A percentile compares a stretch with the other conserved stretches of the same genome.
phyloP scores from a whole-genome alignment of 2,329 filamentous ascomycete genomes.

The Aureobasidium namibiae region DNA sequence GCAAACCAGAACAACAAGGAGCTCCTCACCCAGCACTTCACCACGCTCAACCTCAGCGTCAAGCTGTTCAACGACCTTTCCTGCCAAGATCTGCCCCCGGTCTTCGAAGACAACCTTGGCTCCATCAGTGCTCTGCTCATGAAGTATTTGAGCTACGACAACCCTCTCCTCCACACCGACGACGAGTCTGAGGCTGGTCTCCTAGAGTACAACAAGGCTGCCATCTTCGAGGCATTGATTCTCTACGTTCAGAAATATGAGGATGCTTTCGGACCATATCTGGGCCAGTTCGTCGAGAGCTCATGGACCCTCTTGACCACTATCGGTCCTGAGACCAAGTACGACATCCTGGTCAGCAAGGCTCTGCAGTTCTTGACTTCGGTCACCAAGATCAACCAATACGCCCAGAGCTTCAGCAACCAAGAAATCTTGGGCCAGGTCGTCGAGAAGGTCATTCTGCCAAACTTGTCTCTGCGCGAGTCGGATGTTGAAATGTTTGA shows the following conservation, averaged over 20 bases:
- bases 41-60: conserved; percentile 77
- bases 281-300: conserved; percentile 76
- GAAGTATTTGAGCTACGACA: conserved; percentile 89
- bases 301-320: conserved; percentile 88
- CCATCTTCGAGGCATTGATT: conserved; percentile 84
- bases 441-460: conserved; percentile 90
- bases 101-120: conserved; percentile 82
- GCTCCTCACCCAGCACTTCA: conserved; percentile 68
- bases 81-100: conserved; percentile 90
- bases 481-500: conserved; percentile 95
- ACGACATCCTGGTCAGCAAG: conserved; percentile 89
- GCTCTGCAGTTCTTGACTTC: conserved; percentile 91
- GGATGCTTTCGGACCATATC: conserved; percentile 77
- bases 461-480: conserved; percentile 84
- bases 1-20: conserved; percentile 68
- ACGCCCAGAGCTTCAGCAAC: conserved; percentile 79
- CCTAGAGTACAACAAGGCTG: conserved; percentile 80
- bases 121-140: conserved; percentile 72
- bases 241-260: conserved; percentile 93
- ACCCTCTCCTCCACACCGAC: conserved; percentile 70
- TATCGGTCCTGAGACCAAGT: conserved; percentile 80
- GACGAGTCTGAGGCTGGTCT: conserved; percentile 84
- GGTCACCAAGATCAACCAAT: conserved; percentile 67
- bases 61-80: conserved; percentile 95
- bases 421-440: conserved; percentile 73